Evolutionary conservation across 129 eudicot genomes (phyloP).

Genomic region (Rutidosis leptorrhynchoides): DNA sequence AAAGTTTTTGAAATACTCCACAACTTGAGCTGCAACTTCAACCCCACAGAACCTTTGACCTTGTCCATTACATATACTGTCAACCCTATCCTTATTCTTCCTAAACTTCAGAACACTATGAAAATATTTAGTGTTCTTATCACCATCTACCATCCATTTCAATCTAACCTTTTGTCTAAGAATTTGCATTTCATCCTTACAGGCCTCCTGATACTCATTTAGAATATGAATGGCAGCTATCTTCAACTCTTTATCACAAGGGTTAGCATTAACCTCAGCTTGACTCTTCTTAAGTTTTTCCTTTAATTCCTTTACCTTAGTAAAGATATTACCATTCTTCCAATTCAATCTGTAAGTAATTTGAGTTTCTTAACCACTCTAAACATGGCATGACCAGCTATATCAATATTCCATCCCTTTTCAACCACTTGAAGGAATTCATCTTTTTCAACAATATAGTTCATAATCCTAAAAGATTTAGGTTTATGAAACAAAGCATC

Average conservation of each 20-base stretch:
- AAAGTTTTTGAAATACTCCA: too few species aligned
- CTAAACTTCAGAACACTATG: too few species aligned
- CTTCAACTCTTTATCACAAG: background rate
- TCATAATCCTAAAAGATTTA: background rate
- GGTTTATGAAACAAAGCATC: background rate
- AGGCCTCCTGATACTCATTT: background rate
- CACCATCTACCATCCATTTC: background rate
- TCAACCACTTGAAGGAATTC: background rate
- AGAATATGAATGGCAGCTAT: accelerated
- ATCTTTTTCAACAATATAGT: background rate
- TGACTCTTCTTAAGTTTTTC: background rate
- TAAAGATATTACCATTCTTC: background rate
- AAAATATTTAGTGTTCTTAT: too few species aligned
- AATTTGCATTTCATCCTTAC: background rate
- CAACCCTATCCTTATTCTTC: too few species aligned
- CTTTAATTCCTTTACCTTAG: background rate
- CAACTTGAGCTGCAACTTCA: too few species aligned
- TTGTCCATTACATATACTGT: too few species aligned
- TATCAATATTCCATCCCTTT: background rate
- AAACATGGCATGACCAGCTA: background rate
- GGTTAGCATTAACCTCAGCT: background rate
- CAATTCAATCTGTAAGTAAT: background rate
- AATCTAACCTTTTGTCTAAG: background rate
- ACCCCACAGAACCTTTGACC: background rate
- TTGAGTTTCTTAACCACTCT: background rate